Percentiles rank a stretch among this genome's conserved stretches.
These are phyloP conservation scores for Tirmania nivea DNA, from an alignment of 495 filamentous ascomycete genomes.

Conservation along the genomic window DNA sequence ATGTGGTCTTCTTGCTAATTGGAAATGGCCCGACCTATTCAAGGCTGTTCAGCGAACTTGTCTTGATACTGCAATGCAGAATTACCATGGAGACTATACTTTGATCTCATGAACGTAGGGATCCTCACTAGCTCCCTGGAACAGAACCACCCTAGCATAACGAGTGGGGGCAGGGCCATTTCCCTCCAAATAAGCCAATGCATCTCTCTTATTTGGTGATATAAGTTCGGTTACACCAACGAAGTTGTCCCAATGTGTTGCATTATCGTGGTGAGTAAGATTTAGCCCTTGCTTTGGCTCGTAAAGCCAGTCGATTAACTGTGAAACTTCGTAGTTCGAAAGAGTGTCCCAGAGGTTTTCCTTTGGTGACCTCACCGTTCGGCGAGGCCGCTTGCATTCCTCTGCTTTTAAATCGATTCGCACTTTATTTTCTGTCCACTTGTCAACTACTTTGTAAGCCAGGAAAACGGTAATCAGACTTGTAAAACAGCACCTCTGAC, in stretches of 20 bases:
- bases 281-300: constrained; percentile 20
- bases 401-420: too few relatives aligned
- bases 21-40: constrained; percentile 28
- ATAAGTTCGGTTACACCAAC: constrained; percentile 25
- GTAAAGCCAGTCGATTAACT: constrained; percentile 21
- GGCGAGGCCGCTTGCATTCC: too few relatives aligned
- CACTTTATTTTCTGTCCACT: too few relatives aligned
- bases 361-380: constrained; percentile 9
- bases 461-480: too few relatives aligned
- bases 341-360: constrained; percentile 21
- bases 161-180: constrained; percentile 21
- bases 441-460: too few relatives aligned
- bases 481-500: too few relatives aligned
- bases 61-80: too few relatives aligned
- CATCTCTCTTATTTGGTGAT: constrained; percentile 32
- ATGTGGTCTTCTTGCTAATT: constrained; percentile 21
- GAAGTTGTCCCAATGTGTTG: constrained; percentile 20
- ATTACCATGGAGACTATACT: too few relatives aligned
- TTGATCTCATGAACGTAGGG: constrained; percentile 19
- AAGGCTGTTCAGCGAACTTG: neutral
- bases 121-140: constrained; percentile 22
- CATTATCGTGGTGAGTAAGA: constrained; percentile 19
- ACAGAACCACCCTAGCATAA: constrained; percentile 28
- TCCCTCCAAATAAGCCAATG: constrained; percentile 24
- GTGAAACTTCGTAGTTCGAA: constrained; percentile 17